Conservation (phyloP, 495 filamentous ascomycete genomes). For the Schizothecium vesticola region DNA sequence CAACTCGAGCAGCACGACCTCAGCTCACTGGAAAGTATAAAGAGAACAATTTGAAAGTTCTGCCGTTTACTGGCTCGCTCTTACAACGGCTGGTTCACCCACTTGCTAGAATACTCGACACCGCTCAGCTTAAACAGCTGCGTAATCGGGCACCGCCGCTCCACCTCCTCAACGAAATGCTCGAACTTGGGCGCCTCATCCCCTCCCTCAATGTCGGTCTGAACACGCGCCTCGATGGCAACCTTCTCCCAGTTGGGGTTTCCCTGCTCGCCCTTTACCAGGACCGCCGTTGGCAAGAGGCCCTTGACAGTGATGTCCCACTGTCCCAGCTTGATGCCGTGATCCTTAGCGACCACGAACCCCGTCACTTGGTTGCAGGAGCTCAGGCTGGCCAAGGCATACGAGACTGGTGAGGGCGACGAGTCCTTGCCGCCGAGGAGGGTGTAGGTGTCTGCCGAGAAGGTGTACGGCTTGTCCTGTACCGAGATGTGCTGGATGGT, state of each 20-base stretch:
- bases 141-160: conserved; percentile 26
- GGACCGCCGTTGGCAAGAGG: conserved; percentile 17
- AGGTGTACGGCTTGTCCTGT: conserved; percentile 19
- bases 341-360: conserved; percentile 17
- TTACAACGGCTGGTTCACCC: conserved; percentile 23
- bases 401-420: conserved; percentile 22
- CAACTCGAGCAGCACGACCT: too few species aligned
- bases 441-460: conserved; percentile 22
- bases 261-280: conserved; percentile 20
- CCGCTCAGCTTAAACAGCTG: conserved; percentile 24
- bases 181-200: conserved; percentile 7
- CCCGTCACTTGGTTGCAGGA: conserved; percentile 29
- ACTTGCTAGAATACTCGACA: conserved; percentile 18
- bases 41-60: too few species aligned
- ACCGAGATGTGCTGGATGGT: conserved; percentile 18
- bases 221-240: conserved; percentile 11
- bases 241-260: conserved; percentile 26
- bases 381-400: conserved; percentile 23
- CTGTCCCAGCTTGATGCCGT: conserved; percentile 18
- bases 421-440: conserved; percentile 22
- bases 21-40: too few species aligned
- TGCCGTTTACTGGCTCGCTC: neutral
- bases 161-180: conserved; percentile 19
- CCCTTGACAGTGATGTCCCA: conserved; percentile 21
- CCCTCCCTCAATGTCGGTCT: conserved; percentile 18